These are phyloP conservation scores for Elaeagnus macrophylla DNA, from an alignment of 306 rosid species.

Conservation along the genomic window DNA sequence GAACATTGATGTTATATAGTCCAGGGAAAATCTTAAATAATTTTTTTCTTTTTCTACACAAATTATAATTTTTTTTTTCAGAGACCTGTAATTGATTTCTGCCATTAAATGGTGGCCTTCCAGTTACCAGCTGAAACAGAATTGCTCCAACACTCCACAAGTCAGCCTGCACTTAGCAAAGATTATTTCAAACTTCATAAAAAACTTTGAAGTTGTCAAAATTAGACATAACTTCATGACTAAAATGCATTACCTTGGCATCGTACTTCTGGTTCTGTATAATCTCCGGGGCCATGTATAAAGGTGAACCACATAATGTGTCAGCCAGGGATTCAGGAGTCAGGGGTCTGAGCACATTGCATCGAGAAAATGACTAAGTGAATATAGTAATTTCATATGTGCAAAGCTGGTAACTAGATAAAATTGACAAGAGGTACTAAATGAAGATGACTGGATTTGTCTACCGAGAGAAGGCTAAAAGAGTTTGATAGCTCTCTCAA, in stretches of 20 bases:
- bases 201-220: constrained; percentile 1
- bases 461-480: background rate
- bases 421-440: constrained; percentile 5
- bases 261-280: constrained; percentile 60
- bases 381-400: constrained; percentile 3
- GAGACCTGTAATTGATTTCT: constrained; percentile 69
- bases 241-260: constrained; percentile 60
- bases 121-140: constrained; percentile 78
- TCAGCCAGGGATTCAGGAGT: constrained; percentile 65
- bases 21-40: no score
- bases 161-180: constrained; percentile 70
- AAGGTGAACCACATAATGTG: constrained; percentile 89
- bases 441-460: background rate
- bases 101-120: constrained; percentile 86
- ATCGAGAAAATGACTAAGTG: constrained; percentile 18
- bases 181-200: constrained; percentile 1
- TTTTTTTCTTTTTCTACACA: background rate
- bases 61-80: background rate
- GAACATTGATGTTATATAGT: no score
- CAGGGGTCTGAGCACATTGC: constrained; percentile 57
- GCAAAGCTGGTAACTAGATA: background rate
- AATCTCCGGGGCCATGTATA: constrained; percentile 99
- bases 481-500: background rate
- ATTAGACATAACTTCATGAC: constrained; percentile 10
- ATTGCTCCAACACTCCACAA: constrained; percentile 99